Base-by-base conservation (phyloP, 768 basidiomycete species). In the Tricholoma flavovirens region DNA sequence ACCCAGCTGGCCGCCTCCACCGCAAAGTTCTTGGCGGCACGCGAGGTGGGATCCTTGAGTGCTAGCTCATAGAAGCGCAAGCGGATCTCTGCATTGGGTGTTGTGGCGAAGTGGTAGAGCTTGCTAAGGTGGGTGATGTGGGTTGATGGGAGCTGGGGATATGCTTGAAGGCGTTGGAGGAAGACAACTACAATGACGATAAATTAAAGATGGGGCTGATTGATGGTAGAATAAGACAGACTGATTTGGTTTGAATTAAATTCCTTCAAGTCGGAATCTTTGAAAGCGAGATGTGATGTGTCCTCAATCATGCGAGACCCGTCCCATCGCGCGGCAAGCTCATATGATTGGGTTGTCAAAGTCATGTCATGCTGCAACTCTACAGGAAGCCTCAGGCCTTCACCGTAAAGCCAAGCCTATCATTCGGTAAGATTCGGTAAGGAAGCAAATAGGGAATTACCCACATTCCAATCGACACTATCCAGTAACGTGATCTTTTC, bases 391-490 rank as follows among this genome's bases (percentile, higher is more conserved):
- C 80, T 74, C 5, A 77, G 60, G 3, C 93, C 90, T 67, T 89
- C 85, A 33, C 93, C 93, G 60, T 87, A 82, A 32, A 96, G 70
- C 93, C 93, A 96, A 11, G 80, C 82, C 87, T 88, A 53, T 19
- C 1, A 45, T 32, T 36, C n/a, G 17, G 38, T 17, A 26, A 32
- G 12, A 35, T 30, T 49, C 33, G 35, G 21, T n/a, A 17, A 36
- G 32, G 19, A 21, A 19, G 1, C 3, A 45, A 12, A 19, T 29
- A 48, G 21, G 22, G 50, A 10, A 30, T 5, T 19, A 70, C 84
- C 60, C 62, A 88, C 90, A 66, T 93, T 70, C 88, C 90, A 96
- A 63, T 89, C 81, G 43, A 95, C 74, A 49, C 72, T 80, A 58
- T 91, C 77, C 32, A 96, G 75, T 1, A 76, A 77, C 59, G 83